These are phyloP conservation scores for Phytophthora foliorum DNA, from an alignment of 352 stramenopile species.

Conservation along the genomic window DNA sequence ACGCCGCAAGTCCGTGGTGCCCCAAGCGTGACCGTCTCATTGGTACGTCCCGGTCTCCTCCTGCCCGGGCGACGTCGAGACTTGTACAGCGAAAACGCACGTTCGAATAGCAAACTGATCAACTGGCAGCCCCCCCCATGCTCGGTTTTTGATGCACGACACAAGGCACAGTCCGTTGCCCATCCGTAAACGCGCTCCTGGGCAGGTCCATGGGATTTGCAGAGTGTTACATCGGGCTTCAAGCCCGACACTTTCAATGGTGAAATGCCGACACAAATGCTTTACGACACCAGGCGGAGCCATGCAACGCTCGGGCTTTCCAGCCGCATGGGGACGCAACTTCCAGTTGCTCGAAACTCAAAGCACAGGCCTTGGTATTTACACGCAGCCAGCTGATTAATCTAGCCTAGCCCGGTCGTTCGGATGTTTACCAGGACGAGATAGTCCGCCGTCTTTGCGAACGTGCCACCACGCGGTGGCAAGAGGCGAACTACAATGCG, in stretches of 20 bases:
- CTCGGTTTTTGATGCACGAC: conserved; percentile 30
- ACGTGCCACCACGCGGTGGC: no score
- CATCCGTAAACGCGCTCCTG: conserved; percentile 32
- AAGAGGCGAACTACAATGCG: no score
- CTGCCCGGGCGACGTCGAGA: conserved; percentile 13
- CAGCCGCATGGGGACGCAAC: conserved; percentile 16
- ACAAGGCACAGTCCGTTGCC: conserved; percentile 25
- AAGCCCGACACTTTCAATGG: conserved; percentile 13
- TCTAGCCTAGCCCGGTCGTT: background rate
- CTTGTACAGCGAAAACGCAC: conserved; percentile 15
- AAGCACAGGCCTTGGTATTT: background rate
- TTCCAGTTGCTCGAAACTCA: conserved; percentile 12
- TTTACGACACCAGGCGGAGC: conserved; percentile 30
- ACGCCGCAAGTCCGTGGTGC: conserved; percentile 6
- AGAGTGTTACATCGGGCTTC: conserved; percentile 31
- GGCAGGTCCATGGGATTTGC: conserved; percentile 23
- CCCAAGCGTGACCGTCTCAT: conserved; percentile 37
- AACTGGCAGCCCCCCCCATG: conserved; percentile 1
- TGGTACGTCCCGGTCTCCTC: conserved; percentile 1
- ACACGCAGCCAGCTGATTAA: background rate
- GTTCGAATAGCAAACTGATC: conserved; percentile 36
- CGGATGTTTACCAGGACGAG: background rate
- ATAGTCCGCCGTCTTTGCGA: background rate
- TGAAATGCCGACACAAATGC: conserved; percentile 15
- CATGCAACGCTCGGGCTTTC: conserved; percentile 30